Evolutionary conservation across 495 filamentous ascomycete species (phyloP), one percentile per base, ranked within the genome.

Genomic region (Parathielavia hyrcaniae): DNA sequence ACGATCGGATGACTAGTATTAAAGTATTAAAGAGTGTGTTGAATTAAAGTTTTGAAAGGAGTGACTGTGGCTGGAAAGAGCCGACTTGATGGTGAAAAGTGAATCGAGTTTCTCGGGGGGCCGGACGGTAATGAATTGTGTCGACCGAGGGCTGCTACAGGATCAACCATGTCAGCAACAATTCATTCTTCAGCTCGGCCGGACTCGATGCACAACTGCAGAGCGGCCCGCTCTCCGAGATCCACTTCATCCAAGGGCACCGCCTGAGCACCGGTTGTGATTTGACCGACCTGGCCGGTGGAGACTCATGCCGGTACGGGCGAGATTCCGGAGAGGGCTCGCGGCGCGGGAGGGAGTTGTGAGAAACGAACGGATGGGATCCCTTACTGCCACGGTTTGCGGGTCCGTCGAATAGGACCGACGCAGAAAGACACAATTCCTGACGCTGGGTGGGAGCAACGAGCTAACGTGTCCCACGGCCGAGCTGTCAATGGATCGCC

Each of bases 391-490:
- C 78, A 83, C 75, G 76, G 77, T 80, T 30, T 75, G 72, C 68
- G 76, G 76, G 70, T 69, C 26, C 73, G 71, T 35, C n/a, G 38
- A 44, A 49, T 49, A 71, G 61, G 67, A 75, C 75, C 71, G 72
- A 77, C 62, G 71, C 72, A 82, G 73, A 73, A 74, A 73, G 72
- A 73, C 64, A 71, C 64, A 73, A 75, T 74, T 75, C 74, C 72
- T 72, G 67, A 61, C 62, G 62, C 66, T 63, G 74, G 71, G 81
- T 80, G 79, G 79, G 77, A 84, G 83, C 78, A 71, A 83, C 83
- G 83, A 86, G 80, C 77, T 75, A 86, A 86, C 82, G 82, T 80
- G 80, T 86, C 83, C 83, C 80, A 83, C 81, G 75, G 70, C 77
- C 26, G 75, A 73, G 73, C 75, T 60, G 65, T 64, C 68, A 50